phyloP scores from a whole-genome alignment of 768 basidiomycete genomes.

The Sarcomyxa edulis region DNA sequence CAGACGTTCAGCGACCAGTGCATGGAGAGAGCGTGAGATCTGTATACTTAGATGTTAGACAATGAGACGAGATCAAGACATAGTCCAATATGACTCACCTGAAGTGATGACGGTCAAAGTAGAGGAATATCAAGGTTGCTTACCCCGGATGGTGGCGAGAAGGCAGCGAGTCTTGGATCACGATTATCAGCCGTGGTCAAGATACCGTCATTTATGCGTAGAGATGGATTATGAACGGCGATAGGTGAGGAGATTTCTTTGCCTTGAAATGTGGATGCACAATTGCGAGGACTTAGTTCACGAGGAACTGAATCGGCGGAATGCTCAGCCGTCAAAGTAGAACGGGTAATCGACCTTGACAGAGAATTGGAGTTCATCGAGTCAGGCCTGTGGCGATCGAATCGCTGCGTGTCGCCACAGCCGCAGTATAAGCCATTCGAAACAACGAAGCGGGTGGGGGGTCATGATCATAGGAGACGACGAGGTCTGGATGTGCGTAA shows the following conservation, averaged over 20 bases:
- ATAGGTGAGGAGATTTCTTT: slow-evolving; percentile 57
- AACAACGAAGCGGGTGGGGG: slow-evolving; percentile 21
- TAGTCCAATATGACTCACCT: too few species aligned
- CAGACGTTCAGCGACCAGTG: too few species aligned
- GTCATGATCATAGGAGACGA: slow-evolving; percentile 31
- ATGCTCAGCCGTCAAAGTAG: slow-evolving; percentile 30
- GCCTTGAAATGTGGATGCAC: slow-evolving; percentile 33
- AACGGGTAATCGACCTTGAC: slow-evolving; percentile 26
- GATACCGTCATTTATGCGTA: slow-evolving; percentile 17
- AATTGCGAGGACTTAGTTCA: slow-evolving; percentile 12
- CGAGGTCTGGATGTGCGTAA: slow-evolving; percentile 76
- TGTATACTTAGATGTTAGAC: too few species aligned
- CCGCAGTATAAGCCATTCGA: slow-evolving; percentile 19
- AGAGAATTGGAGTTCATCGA: slow-evolving; percentile 20
- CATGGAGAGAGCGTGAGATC: too few species aligned
- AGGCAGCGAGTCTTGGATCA: slow-evolving; percentile 21
- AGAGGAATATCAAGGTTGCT: too few species aligned
- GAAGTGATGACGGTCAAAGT: too few species aligned
- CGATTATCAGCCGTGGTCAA: slow-evolving; percentile 13
- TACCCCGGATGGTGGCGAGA: slow-evolving; percentile 15
- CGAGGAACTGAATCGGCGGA: slow-evolving; percentile 22
- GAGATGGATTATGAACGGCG: slow-evolving; percentile 27
- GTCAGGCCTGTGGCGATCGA: slow-evolving; percentile 47
- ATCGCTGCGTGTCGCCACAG: slow-evolving; percentile 38
- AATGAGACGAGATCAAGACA: too few species aligned